phyloP scores from a whole-genome alignment of 2,329 filamentous ascomycete species.

The Colletotrichum musicola region DNA sequence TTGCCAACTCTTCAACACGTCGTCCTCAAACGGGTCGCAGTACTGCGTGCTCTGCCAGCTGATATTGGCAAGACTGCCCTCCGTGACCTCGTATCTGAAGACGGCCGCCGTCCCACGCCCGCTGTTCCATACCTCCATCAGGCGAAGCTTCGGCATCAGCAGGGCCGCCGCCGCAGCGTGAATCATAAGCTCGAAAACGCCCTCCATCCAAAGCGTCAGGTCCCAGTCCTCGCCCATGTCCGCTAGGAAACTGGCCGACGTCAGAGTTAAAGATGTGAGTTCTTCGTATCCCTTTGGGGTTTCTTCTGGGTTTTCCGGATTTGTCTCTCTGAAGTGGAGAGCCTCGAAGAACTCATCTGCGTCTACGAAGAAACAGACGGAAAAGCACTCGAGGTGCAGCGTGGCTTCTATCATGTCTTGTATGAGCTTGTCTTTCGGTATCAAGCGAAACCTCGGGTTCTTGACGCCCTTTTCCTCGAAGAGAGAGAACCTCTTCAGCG shows the following conservation, averaged over 20 bases:
- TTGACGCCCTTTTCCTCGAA: not conserved
- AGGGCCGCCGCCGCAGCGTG: not conserved
- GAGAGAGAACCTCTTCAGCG: not conserved
- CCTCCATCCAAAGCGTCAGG: not conserved
- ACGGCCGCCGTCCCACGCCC: not conserved
- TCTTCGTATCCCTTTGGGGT: not conserved
- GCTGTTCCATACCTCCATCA: conserved; percentile 15
- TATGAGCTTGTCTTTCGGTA: not conserved
- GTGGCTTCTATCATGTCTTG: not conserved
- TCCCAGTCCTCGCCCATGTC: not conserved
- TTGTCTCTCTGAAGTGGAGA: not conserved
- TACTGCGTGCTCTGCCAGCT: conserved; percentile 6
- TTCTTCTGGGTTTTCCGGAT: not conserved
- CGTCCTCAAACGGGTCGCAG: not conserved
- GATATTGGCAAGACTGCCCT: not conserved
- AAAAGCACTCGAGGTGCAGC: not conserved
- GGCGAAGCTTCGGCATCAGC: not conserved
- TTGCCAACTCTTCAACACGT: not conserved
- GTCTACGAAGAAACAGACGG: not conserved
- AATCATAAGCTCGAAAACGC: not conserved
- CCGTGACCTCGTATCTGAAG: not conserved
- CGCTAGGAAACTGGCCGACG: not conserved
- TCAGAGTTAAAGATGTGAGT: not conserved
- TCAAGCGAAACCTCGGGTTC: not conserved
- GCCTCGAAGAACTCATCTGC: conserved; percentile 8